phyloP scores from a whole-genome alignment of 2,329 filamentous ascomycete species.

The Colletotrichum melonis region DNA sequence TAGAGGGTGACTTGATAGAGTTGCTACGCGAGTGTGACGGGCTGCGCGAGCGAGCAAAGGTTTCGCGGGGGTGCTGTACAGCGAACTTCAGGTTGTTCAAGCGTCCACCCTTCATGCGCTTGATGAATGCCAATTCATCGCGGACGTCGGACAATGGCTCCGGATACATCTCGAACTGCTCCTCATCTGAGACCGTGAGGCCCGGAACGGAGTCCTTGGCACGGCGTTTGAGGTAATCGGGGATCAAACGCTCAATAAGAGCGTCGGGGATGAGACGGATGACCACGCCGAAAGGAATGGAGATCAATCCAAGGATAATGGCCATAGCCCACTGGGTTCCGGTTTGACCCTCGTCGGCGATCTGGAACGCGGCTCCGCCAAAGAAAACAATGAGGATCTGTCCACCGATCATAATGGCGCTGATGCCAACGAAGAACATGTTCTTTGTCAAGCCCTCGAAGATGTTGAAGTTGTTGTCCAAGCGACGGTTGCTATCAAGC shows the following conservation, averaged over 20 bases:
- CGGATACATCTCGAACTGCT: conserved; percentile 75
- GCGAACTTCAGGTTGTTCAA: conserved; percentile 85
- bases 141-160: conserved; percentile 79
- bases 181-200: conserved; percentile 73
- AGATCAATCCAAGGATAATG: conserved; percentile 84
- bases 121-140: conserved; percentile 84
- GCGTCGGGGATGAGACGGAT: conserved; percentile 87
- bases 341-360: conserved; percentile 70
- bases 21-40: conserved; percentile 74
- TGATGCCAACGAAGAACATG: conserved; percentile 90
- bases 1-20: conserved; percentile 70
- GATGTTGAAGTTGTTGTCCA: conserved; percentile 96
- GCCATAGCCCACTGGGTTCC: conserved; percentile 89
- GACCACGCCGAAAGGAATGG: conserved; percentile 83
- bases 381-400: conserved; percentile 92
- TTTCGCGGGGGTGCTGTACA: conserved; percentile 79
- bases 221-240: conserved; percentile 63
- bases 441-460: conserved; percentile 90
- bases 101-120: conserved; percentile 83
- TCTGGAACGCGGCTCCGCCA: conserved; percentile 83
- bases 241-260: conserved; percentile 64
- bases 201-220: conserved; percentile 58
- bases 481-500: conserved; percentile 77
- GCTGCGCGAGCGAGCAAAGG: conserved; percentile 71
- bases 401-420: conserved; percentile 86